Percentiles rank a stretch among this genome's conserved stretches.
These are phyloP conservation scores for Epichloe brachyelytri DNA, from an alignment of 2,329 filamentous ascomycete species.

Conservation along the genomic window DNA sequence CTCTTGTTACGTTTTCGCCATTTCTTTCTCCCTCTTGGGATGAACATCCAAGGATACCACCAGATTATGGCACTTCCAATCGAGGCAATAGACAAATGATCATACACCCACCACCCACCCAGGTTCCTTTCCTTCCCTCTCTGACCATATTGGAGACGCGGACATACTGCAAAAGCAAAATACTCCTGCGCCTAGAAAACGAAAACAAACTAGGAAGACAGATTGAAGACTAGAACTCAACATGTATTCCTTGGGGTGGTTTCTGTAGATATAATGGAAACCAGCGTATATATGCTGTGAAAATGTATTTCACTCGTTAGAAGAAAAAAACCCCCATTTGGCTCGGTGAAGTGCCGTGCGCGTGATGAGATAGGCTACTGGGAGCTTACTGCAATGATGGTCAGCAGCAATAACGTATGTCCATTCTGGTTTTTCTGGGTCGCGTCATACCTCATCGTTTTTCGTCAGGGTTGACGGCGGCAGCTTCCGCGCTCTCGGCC, in stretches of 20 bases:
- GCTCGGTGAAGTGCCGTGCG: neutral
- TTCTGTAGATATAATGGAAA: neutral
- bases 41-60: neutral
- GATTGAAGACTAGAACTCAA: neutral
- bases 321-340: neutral
- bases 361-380: too few relatives aligned
- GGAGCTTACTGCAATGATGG: neutral
- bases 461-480: neutral
- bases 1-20: neutral
- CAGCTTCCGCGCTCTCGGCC: constrained; percentile 8
- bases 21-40: neutral
- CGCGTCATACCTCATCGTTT: constrained; percentile 21
- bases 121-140: neutral
- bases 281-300: neutral
- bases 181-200: constrained; percentile 1
- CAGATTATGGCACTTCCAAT: neutral
- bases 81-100: constrained; percentile 1
- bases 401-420: neutral
- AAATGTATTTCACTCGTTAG: neutral
- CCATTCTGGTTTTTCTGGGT: neutral
- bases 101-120: constrained; percentile 2
- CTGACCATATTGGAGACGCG: neutral
- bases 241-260: neutral
- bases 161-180: neutral
- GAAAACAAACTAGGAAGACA: neutral